phyloP scores from a whole-genome alignment of 2,329 filamentous ascomycete genomes.

The Aspergillus quadrilineatus region DNA sequence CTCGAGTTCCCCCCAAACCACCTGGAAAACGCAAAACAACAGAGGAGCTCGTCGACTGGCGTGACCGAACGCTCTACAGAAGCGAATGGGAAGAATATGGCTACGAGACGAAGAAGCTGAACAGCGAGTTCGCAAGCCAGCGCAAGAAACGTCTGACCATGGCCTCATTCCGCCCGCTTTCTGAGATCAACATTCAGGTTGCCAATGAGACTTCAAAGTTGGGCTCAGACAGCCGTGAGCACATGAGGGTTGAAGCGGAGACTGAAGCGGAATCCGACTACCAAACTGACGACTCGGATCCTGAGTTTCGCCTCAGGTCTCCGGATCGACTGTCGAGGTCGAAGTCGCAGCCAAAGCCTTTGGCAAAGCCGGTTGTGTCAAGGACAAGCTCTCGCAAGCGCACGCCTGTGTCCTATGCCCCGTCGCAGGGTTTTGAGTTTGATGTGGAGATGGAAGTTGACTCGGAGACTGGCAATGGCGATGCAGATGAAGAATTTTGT shows the following conservation, averaged over 20 bases:
- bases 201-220: background rate
- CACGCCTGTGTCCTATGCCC: constrained; percentile 1
- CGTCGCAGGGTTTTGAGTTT: background rate
- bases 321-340: background rate
- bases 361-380: background rate
- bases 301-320: background rate
- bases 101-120: constrained; percentile 26
- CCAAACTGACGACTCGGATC: background rate
- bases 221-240: background rate
- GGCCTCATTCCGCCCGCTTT: background rate
- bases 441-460: constrained; percentile 5
- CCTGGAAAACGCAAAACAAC: constrained; percentile 32
- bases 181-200: background rate
- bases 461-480: background rate
- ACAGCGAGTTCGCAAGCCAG: constrained; percentile 30
- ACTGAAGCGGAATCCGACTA: background rate
- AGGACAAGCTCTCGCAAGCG: constrained; percentile 2
- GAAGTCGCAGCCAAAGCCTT: background rate
- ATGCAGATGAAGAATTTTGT: background rate
- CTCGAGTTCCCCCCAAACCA: constrained; percentile 20
- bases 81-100: constrained; percentile 53
- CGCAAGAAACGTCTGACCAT: constrained; percentile 29
- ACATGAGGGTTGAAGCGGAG: background rate
- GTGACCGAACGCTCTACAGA: constrained; percentile 45
- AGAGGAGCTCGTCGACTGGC: constrained; percentile 49